Evolutionary conservation across 2,329 filamentous ascomycete species (phyloP), one percentile per base, ranked within the genome.

Genomic region (Fusarium falciforme): DNA sequence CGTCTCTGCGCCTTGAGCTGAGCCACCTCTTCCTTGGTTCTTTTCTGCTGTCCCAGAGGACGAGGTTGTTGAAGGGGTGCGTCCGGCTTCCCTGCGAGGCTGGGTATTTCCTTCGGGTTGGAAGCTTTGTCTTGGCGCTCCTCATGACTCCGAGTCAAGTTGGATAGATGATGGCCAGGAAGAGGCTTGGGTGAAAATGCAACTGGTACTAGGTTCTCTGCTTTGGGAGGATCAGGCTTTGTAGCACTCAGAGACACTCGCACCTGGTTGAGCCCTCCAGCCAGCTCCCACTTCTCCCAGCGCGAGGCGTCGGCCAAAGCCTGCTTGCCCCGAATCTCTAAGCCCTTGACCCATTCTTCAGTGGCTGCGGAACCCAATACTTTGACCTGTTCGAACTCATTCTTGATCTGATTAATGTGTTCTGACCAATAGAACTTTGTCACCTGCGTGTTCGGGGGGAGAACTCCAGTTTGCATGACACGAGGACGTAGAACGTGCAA

Each of bases 261-360:
- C 78, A 87, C 84, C 44, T 80, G 81, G 11, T 69, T 52, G 44
- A 85, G 64, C 36, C 84, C 84, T 57, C 86, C 86, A 44, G 86
- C 82, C 5, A 78, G 75, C 72, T 92, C 90, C 90, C 93, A 96
- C 77, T 91, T 92, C 79, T 95, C 93, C 92, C 93, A 96, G 59
- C 92, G 89, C 31, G 89, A 87, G 33, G 89, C 87, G 79, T 93
- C 90, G 12, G 85, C 86, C 75, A 90, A 88, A 58, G 86, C 83
- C 67, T 90, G 86, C 75, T 89, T 89, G 11, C 93, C 92, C 67
- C 89, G 87, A 31, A 84, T 84, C 49, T 91, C 88, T 5, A 96
- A 87, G 11, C 93, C 93, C 82, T 95, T 95, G 33, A 91, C 85
- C 93, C 94, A 96, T 80, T 95, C 93, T 75, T 94, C 92, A 5